Evolutionary conservation across 1,139 yeast species (phyloP).

Genomic region (Arxiozyma telluris): DNA sequence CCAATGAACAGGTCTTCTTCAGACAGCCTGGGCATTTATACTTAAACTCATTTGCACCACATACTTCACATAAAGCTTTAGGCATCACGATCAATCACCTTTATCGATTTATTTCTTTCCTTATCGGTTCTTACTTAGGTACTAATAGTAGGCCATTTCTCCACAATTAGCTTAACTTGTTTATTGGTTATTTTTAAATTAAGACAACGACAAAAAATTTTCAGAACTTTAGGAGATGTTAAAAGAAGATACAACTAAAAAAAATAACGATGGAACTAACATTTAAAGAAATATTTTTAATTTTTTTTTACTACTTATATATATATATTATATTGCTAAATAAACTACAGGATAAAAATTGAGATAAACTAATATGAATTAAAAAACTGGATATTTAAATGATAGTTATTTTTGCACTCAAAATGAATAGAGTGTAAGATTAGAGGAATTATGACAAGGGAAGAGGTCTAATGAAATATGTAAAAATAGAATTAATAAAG

Average conservation of each 20-base stretch:
- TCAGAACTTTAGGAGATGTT: not conserved
- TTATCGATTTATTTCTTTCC: not conserved
- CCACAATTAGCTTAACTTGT: too few relatives aligned
- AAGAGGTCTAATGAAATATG: not conserved
- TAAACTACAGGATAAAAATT: not conserved
- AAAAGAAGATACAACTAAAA: not conserved
- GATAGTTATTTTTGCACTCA: too few relatives aligned
- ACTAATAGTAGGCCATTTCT: not conserved
- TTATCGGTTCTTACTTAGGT: not conserved
- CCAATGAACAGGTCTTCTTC: constrained; percentile 56
- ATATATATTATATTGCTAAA: not conserved
- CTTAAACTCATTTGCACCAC: constrained; percentile 41
- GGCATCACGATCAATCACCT: not conserved
- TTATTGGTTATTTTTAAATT: too few relatives aligned
- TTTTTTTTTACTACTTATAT: too few relatives aligned
- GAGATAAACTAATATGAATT: too few relatives aligned
- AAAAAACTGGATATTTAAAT: too few relatives aligned
- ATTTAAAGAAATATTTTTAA: not conserved
- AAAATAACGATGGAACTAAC: too few relatives aligned
- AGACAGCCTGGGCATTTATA: constrained; percentile 85
- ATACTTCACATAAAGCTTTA: constrained; percentile 40
- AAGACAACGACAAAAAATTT: not conserved
- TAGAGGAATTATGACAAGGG: not conserved
- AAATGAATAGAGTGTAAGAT: not conserved
- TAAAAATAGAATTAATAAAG: not conserved